phyloP scores from a whole-genome alignment of 345 rosid species.

The Euphorbia peplus region DNA sequence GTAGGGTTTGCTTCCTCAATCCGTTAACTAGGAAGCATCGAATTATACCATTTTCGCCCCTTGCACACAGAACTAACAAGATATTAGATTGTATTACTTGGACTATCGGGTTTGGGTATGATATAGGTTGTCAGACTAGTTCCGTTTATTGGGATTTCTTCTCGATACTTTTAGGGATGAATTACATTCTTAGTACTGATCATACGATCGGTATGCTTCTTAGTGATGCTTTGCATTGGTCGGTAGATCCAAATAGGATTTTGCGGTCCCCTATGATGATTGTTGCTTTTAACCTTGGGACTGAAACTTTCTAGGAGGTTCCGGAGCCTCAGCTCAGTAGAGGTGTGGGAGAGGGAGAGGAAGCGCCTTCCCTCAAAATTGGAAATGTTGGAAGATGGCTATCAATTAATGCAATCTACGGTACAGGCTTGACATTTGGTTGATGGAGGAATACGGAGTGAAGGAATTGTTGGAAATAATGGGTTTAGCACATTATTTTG shows the following conservation, averaged over 20 bases:
- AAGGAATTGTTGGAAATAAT: too few species aligned
- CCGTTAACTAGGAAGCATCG: neutral
- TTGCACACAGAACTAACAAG: neutral
- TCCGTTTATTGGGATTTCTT: neutral
- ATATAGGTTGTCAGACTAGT: neutral
- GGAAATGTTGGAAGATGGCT: neutral
- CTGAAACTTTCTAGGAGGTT: neutral
- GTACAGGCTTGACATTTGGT: neutral
- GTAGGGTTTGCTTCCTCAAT: neutral
- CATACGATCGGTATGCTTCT: neutral
- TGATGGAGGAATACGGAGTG: neutral
- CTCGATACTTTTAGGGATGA: neutral
- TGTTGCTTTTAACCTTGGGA: constrained; percentile 3
- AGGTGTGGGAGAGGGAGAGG: neutral
- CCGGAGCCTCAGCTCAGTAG: neutral
- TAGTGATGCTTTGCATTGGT: constrained; percentile 8
- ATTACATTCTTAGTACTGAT: neutral
- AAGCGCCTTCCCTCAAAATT: neutral
- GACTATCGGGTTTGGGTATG: constrained; percentile 6
- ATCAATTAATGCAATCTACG: neutral
- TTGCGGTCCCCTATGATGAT: neutral
- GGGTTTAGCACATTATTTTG: too few species aligned
- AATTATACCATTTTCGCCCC: neutral
- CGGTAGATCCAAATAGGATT: neutral
- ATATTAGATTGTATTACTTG: neutral